A percentile compares a stretch with the other conserved stretches of the same genome.
Conservation (phyloP, 352 stramenopile genomes). For the Pythium aristosporum region DNA sequence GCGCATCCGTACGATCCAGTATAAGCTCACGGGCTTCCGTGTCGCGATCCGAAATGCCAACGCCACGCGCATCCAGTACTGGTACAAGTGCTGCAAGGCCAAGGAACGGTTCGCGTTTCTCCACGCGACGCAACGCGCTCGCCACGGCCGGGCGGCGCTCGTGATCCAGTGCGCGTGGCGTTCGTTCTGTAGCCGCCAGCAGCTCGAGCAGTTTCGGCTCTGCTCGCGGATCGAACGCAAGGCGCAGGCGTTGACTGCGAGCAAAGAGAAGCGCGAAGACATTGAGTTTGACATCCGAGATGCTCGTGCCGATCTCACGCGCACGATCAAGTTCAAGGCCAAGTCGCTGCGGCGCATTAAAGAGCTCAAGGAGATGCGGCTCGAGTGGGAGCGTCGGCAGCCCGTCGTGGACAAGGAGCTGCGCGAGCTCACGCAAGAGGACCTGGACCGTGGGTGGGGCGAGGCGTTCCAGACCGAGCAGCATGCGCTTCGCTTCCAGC, state of each 20-base stretch:
- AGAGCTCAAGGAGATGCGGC: slow-evolving; percentile 73
- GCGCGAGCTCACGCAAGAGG: slow-evolving; percentile 56
- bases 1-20: slow-evolving; percentile 32
- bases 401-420: slow-evolving; percentile 75
- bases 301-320: slow-evolving; percentile 55
- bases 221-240: slow-evolving; percentile 68
- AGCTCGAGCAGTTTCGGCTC: slow-evolving; percentile 67
- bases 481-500: slow-evolving; percentile 59
- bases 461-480: slow-evolving; percentile 81
- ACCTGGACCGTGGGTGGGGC: slow-evolving; percentile 72
- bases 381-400: slow-evolving; percentile 80
- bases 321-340: slow-evolving; percentile 72
- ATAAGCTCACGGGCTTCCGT: slow-evolving; percentile 48
- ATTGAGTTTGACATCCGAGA: slow-evolving; percentile 76
- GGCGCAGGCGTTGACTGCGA: slow-evolving; percentile 44
- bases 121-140: slow-evolving; percentile 38
- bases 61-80: slow-evolving; percentile 49
- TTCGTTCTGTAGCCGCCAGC: slow-evolving; percentile 52
- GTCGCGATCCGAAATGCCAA: slow-evolving; percentile 38
- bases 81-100: slow-evolving; percentile 60
- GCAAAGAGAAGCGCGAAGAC: slow-evolving; percentile 61
- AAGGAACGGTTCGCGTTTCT: slow-evolving; percentile 39
- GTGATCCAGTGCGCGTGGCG: slow-evolving; percentile 73
- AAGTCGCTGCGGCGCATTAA: slow-evolving; percentile 69
- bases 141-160: slow-evolving; percentile 53